Evolutionary conservation across 345 rosid species (phyloP).

Genomic region (Brassica rapa): DNA sequence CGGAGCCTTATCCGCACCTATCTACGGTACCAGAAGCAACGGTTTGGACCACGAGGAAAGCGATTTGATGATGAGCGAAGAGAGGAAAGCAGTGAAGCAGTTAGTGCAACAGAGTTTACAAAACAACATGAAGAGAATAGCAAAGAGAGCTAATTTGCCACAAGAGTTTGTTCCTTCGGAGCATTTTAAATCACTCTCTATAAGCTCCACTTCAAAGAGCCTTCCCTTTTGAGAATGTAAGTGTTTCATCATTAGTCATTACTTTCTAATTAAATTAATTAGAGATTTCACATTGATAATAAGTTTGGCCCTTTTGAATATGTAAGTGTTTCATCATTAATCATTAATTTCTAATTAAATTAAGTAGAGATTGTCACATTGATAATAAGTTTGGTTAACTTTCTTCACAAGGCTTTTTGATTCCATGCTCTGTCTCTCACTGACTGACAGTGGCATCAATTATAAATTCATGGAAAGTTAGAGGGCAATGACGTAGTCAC

Average conservation of each 20-base stretch:
- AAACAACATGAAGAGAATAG: conserved; percentile 91
- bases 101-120: conserved; percentile 96
- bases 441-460: conserved; percentile 37
- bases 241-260: conserved; percentile 21
- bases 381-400: conserved; percentile 22
- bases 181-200: conserved; percentile 80
- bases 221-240: conserved; percentile 71
- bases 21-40: conserved; percentile 57
- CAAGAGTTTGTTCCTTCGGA: conserved; percentile 96
- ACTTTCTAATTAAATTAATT: background rate
- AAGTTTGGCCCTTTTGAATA: background rate
- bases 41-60: conserved; percentile 55
- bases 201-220: conserved; percentile 92
- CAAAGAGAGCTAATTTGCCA: conserved; percentile 92
- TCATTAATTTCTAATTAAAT: no score
- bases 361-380: no score
- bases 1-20: conserved; percentile 82
- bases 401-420: conserved; percentile 26
- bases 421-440: conserved; percentile 43
- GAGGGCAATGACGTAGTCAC: conserved; percentile 16
- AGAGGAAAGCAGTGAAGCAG: conserved; percentile 92
- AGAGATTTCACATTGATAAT: background rate
- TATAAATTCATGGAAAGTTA: conserved; percentile 12
- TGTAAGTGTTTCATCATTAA: no score
- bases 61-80: conserved; percentile 84